Percentiles rank a stretch among this genome's conserved stretches.
Evolutionary conservation across 805 yeast genomes (phyloP).

Genomic region (Saccharomyces kudriavzevii): DNA sequence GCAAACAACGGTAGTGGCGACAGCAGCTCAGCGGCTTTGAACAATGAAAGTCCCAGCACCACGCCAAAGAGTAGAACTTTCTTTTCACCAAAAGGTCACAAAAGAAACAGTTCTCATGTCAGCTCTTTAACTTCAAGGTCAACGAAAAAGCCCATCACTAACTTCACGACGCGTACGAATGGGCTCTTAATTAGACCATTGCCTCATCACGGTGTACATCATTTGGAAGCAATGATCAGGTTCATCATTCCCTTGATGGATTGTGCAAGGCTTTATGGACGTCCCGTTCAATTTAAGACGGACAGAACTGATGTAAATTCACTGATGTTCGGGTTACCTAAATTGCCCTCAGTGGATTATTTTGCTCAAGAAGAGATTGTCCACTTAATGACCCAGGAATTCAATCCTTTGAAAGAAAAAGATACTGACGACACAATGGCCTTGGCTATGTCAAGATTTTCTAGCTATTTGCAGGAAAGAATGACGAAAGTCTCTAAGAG

Average conservation of each 20-base stretch:
- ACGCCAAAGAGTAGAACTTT: constrained; percentile 7
- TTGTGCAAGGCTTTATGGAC: constrained; percentile 60
- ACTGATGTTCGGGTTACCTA: constrained; percentile 63
- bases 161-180: constrained; percentile 7
- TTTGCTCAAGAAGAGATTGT: constrained; percentile 25
- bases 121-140: constrained; percentile 8
- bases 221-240: constrained; percentile 61
- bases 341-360: constrained; percentile 57
- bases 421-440: constrained; percentile 10
- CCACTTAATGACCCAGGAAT: constrained; percentile 1
- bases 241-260: constrained; percentile 59
- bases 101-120: constrained; percentile 7
- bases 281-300: constrained; percentile 54
- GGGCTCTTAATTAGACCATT: constrained; percentile 50
- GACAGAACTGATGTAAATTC: constrained; percentile 45
- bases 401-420: neutral
- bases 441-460: constrained; percentile 12
- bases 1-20: neutral
- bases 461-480: constrained; percentile 7
- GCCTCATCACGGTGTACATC: constrained; percentile 58
- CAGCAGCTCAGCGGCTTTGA: neutral
- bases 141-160: constrained; percentile 2
- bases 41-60: neutral
- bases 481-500: constrained; percentile 5
- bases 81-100: constrained; percentile 11